Conservation (phyloP, 2,329 filamentous ascomycete genomes). For the Apiospora marii region DNA sequence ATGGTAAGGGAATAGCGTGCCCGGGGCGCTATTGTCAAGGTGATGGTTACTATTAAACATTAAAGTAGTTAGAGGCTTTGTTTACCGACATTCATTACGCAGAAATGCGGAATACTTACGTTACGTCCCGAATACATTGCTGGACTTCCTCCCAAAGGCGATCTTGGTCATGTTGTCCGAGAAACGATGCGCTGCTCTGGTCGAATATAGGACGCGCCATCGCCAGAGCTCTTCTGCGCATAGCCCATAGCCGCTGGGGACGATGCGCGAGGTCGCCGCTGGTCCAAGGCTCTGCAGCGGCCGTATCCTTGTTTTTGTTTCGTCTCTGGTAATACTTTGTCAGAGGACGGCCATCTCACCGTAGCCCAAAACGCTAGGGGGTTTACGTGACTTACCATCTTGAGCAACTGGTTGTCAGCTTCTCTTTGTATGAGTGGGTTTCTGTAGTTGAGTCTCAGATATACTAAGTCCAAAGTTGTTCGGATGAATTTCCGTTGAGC, state of each 20-base stretch:
- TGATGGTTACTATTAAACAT: background rate
- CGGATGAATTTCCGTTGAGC: no score
- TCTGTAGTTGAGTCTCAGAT: no score
- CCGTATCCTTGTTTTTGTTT: background rate
- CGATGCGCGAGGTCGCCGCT: background rate
- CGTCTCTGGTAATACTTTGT: background rate
- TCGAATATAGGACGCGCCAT: background rate
- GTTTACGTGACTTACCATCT: background rate
- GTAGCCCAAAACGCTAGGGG: background rate
- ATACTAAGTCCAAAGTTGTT: no score
- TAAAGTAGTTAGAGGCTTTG: background rate
- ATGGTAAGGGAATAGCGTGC: background rate
- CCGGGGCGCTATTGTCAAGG: background rate
- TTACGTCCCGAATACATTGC: background rate
- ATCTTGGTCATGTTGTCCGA: background rate
- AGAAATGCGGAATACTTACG: background rate
- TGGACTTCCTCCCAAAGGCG: background rate
- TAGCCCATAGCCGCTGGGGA: background rate
- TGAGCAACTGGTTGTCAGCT: background rate
- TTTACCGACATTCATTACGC: background rate
- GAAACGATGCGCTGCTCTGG: background rate
- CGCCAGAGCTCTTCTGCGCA: background rate
- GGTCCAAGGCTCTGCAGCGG: background rate
- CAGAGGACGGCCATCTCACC: background rate
- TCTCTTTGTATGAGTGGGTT: no score